A percentile compares a stretch with the other conserved stretches of the same genome.
phyloP scores from a whole-genome alignment of 306 rosid species.

The Cyamopsis tetragonoloba region DNA sequence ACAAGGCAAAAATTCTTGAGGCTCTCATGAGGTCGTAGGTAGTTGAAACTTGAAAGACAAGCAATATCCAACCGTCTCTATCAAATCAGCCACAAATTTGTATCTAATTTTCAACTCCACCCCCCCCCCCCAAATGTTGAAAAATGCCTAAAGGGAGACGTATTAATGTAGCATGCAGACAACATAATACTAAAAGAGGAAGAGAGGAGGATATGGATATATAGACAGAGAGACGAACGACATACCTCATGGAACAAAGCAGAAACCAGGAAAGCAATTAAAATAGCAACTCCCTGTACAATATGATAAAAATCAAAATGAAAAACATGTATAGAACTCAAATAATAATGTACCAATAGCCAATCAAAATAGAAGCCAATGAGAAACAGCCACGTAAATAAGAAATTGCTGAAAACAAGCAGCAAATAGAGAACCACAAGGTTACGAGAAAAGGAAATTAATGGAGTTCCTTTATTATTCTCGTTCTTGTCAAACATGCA shows the following conservation, averaged over 20 bases:
- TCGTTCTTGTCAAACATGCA: background rate
- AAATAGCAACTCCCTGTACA: slow-evolving; percentile 63
- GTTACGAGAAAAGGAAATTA: background rate
- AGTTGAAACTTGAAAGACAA: background rate
- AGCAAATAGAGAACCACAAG: background rate
- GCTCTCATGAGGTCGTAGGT: background rate
- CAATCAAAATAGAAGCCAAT: background rate
- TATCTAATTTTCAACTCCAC: background rate
- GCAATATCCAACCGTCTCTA: background rate
- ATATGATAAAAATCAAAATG: background rate
- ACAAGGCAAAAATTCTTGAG: background rate
- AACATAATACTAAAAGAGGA: background rate
- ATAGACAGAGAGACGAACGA: slow-evolving; percentile 2
- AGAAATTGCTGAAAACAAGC: background rate
- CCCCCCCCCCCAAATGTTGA: background rate
- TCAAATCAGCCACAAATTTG: background rate
- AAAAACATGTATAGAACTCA: slow-evolving; percentile 13
- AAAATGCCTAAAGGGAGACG: background rate
- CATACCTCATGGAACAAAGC: slow-evolving; percentile 94
- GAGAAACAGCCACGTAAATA: background rate
- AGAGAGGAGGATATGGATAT: background rate
- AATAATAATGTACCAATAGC: background rate
- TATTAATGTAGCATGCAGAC: background rate
- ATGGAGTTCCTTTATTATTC: background rate
- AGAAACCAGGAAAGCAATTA: slow-evolving; percentile 77